Evolutionary conservation across 768 basidiomycete species (phyloP), one percentile per base, ranked within the genome.

Genomic region (Boletus barrowsii): DNA sequence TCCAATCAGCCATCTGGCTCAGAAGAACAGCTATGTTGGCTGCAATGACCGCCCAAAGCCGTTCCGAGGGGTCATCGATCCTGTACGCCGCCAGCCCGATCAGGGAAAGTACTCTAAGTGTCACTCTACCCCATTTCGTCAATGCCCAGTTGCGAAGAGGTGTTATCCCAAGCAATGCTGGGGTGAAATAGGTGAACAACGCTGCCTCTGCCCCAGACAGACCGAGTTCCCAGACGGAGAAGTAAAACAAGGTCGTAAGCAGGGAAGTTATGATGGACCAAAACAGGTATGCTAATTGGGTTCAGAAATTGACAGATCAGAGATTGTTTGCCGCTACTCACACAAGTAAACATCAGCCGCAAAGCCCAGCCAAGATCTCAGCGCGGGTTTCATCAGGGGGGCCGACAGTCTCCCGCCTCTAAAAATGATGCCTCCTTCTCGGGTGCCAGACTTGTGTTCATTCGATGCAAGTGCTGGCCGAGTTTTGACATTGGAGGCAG

Each of bases 181-280:
- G 90, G 0, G 92, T 83, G 26, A 95, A 78, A 9, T 83, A 82
- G 9, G 81, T 79, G 10, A 94, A 73, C 4, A 92, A 72, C 0
- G 91, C 81, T 15, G 90, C 75, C 65, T 96, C 93, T 35, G 86
- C 82, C 5, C 93, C 93, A 11, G 88, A 83, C 30, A 95, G 78
- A 26, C 88, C 90, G 17, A 94, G 83, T 65, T 91, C 81, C 93
- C 93, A 94, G 18, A 96, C 83, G 24, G 90, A 93, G 73, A 92
- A 95, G 72, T 94, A 95, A 74, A 95, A 95, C 4, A 95, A 75
- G 4, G 88, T 84, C 1, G 87, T 85, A 7, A 86, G 80, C 18
- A 93, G 81, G 4, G 83, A 79, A 2, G 93, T 94, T 67, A 89
- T 83, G 45, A 90, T 78, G 1, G 91, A 88, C 88, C 89, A 92